A percentile compares a stretch with the other conserved stretches of the same genome.
Conservation (phyloP, 2,329 filamentous ascomycete species). For the Colletotrichum somersetense region DNA sequence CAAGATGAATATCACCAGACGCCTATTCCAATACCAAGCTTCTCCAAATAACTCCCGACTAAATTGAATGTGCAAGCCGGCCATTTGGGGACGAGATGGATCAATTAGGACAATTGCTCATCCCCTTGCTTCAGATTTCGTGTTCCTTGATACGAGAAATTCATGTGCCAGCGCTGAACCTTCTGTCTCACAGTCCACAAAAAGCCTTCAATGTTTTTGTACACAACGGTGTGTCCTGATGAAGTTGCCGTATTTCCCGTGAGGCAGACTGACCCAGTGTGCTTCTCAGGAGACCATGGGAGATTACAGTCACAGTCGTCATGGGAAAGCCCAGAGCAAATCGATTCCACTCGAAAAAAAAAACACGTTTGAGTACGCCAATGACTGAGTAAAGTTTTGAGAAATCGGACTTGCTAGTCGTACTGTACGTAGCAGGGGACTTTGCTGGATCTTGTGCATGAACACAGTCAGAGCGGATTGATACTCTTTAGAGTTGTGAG, state of each 20-base stretch:
- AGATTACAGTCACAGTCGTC: neutral
- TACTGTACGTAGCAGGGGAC: neutral
- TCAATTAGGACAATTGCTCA: too few species aligned
- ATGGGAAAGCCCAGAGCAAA: neutral
- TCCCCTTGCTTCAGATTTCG: neutral
- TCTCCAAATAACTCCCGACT: neutral
- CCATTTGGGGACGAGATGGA: too few species aligned
- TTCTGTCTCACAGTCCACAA: neutral
- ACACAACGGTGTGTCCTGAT: neutral
- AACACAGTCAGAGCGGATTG: neutral
- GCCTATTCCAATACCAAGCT: neutral
- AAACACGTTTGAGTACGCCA: neutral
- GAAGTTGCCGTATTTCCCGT: neutral
- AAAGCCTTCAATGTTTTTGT: neutral
- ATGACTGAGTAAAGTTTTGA: neutral
- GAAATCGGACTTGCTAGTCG: neutral
- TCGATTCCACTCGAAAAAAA: neutral
- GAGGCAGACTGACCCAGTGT: neutral
- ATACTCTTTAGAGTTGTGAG: neutral
- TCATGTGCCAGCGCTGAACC: neutral
- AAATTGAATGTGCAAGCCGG: fast-evolving
- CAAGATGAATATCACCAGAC: neutral
- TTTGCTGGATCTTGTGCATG: neutral
- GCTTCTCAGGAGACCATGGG: neutral
- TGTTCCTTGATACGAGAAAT: neutral